Percentiles rank a stretch among this genome's conserved stretches.
phyloP scores from a whole-genome alignment of 1,284 basidiomycete species.

The Puccinia horiana region DNA sequence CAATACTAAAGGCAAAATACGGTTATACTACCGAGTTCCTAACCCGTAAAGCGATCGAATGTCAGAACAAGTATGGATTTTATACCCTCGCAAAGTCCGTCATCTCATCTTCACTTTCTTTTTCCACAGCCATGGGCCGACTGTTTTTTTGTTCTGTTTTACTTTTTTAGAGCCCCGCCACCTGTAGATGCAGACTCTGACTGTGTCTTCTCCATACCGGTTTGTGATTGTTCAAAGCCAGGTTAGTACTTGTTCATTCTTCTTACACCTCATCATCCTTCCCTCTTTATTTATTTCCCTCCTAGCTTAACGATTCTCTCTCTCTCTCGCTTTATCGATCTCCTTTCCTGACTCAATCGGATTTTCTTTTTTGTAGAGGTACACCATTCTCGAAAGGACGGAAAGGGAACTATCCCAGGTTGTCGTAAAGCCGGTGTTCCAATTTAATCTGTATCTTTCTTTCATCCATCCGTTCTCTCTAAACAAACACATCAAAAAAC shows the following conservation, averaged over 20 bases:
- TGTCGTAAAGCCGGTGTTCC: too few species aligned
- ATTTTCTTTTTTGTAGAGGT: too few species aligned
- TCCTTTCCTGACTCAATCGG: too few species aligned
- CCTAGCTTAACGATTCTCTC: too few species aligned
- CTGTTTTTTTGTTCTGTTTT: background rate
- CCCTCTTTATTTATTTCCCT: background rate
- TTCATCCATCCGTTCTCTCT: too few species aligned
- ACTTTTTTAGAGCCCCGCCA: background rate
- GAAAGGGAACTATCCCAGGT: too few species aligned
- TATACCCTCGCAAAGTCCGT: conserved; percentile 5
- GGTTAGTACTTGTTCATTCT: background rate
- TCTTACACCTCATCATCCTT: background rate
- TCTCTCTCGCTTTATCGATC: too few species aligned
- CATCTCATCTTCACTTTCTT: background rate
- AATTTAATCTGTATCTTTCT: too few species aligned
- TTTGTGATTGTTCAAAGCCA: background rate
- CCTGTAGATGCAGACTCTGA: background rate
- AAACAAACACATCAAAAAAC: too few species aligned
- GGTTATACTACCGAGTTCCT: conserved; percentile 15
- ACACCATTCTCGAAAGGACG: too few species aligned
- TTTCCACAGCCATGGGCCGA: background rate
- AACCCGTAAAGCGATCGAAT: background rate
- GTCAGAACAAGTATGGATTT: conserved; percentile 19
- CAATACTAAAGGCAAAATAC: background rate
- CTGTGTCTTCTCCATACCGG: background rate